Evolutionary conservation across 331 rosid species (phyloP), one percentile per base, ranked within the genome.

Genomic region (Telfairia occidentalis): DNA sequence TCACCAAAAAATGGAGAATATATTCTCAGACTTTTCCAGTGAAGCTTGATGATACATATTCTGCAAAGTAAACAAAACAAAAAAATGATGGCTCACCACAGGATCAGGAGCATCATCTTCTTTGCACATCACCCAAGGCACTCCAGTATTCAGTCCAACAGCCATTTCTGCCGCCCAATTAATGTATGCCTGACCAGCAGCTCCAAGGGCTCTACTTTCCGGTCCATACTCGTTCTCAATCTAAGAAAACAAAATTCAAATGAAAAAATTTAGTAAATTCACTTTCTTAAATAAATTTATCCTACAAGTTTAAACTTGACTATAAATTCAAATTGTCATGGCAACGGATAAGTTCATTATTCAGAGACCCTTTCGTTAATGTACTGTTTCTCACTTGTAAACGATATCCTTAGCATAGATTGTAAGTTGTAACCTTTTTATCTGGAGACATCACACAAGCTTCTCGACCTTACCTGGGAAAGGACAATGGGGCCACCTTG

Each of bases 61-160:
- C n/a, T 5, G 37, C 23, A 19, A 45, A 9, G 7, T 63, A 34
- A 12, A 70, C 7, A 75, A 34, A 12, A 70, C 7, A 75, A 52
- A 35, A 48, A 67, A 10, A 46, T 77, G 53, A 70, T 32, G 76
- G 53, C 86, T 86, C 54, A 87, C 98, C 89, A 95, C 88, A 75
- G 97, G 96, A 81, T 95, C 98, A 0, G 97, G 98, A 70, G 98
- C 98, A 82, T 95, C 98, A 9, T 83, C 94, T 91, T 95, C 90
- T 88, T 95, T 95, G 85, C 98, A 95, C 98, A 95, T 95, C 78
- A 95, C 96, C 98, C 98, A 95, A 12, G 98, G 97, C 29, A 95
- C 96, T 72, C 96, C 98, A 2, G 98, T 91, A 35, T 81, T 64
- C 86, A 91, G 79, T 82, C 87, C 92, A 71, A 91, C 92, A 26